Base-by-base conservation (phyloP, 2,329 filamentous ascomycete genomes). In the Teratosphaeria epicoccoides region DNA sequence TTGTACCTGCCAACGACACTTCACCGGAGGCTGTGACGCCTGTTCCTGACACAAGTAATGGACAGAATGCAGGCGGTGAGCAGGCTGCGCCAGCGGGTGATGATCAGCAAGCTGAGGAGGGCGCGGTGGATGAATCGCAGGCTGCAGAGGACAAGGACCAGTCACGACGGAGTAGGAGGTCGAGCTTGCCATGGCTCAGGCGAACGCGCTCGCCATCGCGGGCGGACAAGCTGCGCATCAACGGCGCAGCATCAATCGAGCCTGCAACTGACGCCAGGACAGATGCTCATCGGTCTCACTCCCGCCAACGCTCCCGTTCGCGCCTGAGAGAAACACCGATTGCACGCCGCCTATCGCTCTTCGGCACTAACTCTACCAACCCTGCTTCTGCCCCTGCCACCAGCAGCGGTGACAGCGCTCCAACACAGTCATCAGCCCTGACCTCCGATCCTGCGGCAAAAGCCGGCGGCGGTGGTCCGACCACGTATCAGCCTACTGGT, bases 401-500 rank as follows among this genome's bases (percentile, higher is more conserved):
- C n/a, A 9, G 6, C 26, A 62, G 78, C 79, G 12, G 33, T 4
- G 24, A 6, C 24, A 9, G n/a, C 28, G 45, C 11, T 20, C 14
- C n/a, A 33, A 22, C 20, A 7, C 24, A 20, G 24, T 4, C 23
- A 17, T 12, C 10, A 46, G 2, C 43, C 20, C 43, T 14, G 43
- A 11, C 14, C 12, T 46, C 14, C 11, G 43, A 26, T 10, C 20
- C 23, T 12, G 37, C 50, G 55, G 50, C 29, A 47, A 55, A 28
- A 51, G 53, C 11, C 48, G 33, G 24, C 24, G 26, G 49, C 47
- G 49, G 46, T 49, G 46, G 40, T 14, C 46, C 24, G 29, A 26
- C 28, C 20, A 29, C 29, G 22, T 37, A 26, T 25, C 43, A 25
- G 26, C 25, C 20, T 25, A 48, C 26, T 24, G 17, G 47, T 9